phyloP scores from a whole-genome alignment of 2,329 filamentous ascomycete genomes.

The Amphichorda felina region DNA sequence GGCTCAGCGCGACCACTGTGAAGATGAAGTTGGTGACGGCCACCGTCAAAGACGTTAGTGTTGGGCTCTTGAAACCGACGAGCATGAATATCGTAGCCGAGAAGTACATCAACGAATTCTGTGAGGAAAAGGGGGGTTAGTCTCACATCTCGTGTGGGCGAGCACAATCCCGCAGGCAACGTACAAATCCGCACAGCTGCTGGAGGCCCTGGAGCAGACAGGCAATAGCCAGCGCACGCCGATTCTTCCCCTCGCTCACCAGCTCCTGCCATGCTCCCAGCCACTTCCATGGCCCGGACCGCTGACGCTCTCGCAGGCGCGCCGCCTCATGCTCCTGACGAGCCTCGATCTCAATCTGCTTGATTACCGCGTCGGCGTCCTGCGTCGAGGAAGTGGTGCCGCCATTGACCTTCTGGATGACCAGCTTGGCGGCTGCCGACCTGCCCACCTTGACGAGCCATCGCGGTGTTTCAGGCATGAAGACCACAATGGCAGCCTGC shows the following conservation, averaged over 20 bases:
- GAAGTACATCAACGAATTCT: conserved; percentile 90
- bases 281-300: conserved; percentile 18
- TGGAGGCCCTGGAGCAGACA: conserved; percentile 80
- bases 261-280: conserved; percentile 40
- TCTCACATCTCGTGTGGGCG: not conserved
- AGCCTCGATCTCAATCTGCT: conserved; percentile 63
- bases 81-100: conserved; percentile 71
- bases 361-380: conserved; percentile 48
- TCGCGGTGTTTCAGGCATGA: conserved; percentile 80
- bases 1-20: conserved; percentile 59
- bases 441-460: conserved; percentile 67
- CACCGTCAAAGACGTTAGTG: conserved; percentile 67
- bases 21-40: conserved; percentile 76
- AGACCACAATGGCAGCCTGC: conserved; percentile 55
- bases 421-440: conserved; percentile 45
- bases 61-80: conserved; percentile 68
- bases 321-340: conserved; percentile 51
- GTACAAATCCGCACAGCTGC: conserved; percentile 74
- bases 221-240: conserved; percentile 70
- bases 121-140: conserved; percentile 2
- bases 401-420: conserved; percentile 57
- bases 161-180: conserved; percentile 13
- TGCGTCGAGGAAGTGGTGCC: conserved; percentile 24
- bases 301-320: conserved; percentile 17
- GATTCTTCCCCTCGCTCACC: conserved; percentile 47